phyloP scores from a whole-genome alignment of 306 rosid genomes.

The Fragaria ananassa region DNA sequence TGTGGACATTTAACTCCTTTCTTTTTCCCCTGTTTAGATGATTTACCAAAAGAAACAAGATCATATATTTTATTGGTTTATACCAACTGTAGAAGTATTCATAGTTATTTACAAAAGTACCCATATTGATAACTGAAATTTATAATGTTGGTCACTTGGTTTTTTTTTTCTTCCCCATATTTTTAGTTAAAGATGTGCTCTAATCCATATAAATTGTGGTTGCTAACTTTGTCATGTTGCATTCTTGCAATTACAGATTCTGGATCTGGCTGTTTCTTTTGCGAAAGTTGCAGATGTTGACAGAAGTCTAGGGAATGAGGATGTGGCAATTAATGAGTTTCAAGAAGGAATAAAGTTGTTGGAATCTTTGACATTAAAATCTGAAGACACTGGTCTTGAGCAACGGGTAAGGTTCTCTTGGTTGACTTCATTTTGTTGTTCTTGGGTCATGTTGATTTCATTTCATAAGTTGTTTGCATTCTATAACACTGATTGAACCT shows the following conservation, averaged over 20 bases:
- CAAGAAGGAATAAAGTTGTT: constrained; percentile 78
- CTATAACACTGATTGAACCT: background rate
- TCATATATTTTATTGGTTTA: background rate
- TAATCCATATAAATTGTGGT: background rate
- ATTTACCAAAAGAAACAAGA: background rate
- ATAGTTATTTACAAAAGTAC: background rate
- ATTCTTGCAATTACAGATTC: constrained; percentile 42
- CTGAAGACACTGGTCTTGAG: constrained; percentile 59
- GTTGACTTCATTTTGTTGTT: background rate
- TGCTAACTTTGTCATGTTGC: constrained; percentile 22
- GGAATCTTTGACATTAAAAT: constrained; percentile 58
- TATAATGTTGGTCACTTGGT: background rate
- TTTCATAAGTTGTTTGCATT: background rate
- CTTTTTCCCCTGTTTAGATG: background rate
- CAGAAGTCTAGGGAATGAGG: constrained; percentile 78
- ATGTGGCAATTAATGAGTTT: constrained; percentile 61
- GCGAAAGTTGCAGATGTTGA: constrained; percentile 95
- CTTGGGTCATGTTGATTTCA: constrained; percentile 1
- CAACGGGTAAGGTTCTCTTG: constrained; percentile 52
- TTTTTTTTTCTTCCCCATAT: background rate
- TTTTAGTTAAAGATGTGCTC: background rate
- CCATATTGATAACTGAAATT: background rate
- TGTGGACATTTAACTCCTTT: background rate
- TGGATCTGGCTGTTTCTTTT: constrained; percentile 84
- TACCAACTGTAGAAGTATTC: background rate